These are phyloP conservation scores for Udeniomyces megalosporus DNA, from an alignment of 768 basidiomycete species.

Conservation along the genomic window DNA sequence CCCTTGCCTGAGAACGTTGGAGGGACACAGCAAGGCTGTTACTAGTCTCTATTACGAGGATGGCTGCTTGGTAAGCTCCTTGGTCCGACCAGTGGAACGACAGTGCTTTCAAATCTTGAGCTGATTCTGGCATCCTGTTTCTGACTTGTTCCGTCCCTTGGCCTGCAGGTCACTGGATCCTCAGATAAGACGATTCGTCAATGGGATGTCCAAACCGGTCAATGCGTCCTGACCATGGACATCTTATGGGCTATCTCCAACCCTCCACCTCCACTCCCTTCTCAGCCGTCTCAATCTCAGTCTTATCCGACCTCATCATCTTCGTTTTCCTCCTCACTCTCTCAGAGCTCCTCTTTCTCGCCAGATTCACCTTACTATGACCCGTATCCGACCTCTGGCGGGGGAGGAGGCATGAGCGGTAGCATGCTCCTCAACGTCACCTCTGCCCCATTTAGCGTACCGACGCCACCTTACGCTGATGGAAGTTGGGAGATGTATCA, in stretches of 20 bases:
- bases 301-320: slow-evolving; percentile 43
- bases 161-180: slow-evolving; percentile 76
- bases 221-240: slow-evolving; percentile 99
- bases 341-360: not conserved
- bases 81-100: not conserved
- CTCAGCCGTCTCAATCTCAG: not conserved
- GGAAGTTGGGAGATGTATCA: slow-evolving; percentile 89
- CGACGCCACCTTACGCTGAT: slow-evolving; percentile 73
- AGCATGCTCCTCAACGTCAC: slow-evolving; percentile 42
- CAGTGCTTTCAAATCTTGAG: not conserved
- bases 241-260: slow-evolving; percentile 99
- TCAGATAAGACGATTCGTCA: slow-evolving; percentile 96
- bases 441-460: slow-evolving; percentile 55
- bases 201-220: slow-evolving; percentile 93
- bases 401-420: not conserved
- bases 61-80: slow-evolving; percentile 58
- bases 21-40: slow-evolving; percentile 85
- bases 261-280: slow-evolving; percentile 35
- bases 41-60: slow-evolving; percentile 92
- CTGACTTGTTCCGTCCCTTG: not conserved
- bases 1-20: slow-evolving; percentile 55
- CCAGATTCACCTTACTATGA: not conserved
- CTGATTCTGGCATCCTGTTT: not conserved
- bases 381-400: not conserved
- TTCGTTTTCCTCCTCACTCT: slow-evolving; percentile 11